Evolutionary conservation across 306 rosid genomes (phyloP), one percentile per base, ranked within the genome.

Genomic region (Malus asiatica): DNA sequence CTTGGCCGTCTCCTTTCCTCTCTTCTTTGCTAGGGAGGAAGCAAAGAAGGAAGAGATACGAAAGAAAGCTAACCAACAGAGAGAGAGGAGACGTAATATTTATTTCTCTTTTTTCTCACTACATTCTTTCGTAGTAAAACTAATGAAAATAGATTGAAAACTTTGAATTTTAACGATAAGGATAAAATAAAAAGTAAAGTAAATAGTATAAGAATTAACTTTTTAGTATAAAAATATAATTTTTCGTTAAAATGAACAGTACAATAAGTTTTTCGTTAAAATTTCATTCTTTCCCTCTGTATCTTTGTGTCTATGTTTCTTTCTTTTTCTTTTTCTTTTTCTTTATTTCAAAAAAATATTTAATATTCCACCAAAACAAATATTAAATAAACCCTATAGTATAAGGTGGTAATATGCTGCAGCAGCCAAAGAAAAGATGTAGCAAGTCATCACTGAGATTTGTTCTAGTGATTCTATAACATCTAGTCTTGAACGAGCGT

Each of bases 61-160:
- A 75, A 87, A 87, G 84, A 75, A 85, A 77, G 84, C 60, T 60
- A 82, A 70, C 82, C 46, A 2, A 61, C 27, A 64, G 70, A 19
- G 59, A 63, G 44, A 32, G 40, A 81, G 18, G 70, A 83, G 81
- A 81, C 84, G 88, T 78, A 76, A 52, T 25, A 12, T 63, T 77
- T 71, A 22, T 29, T 42, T 76, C 23, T 11, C 11, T 75, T 38
- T 11, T 4, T 18, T 51, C 68, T 70, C 68, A 33, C 66, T 60
- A 22, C 55, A 30, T 42, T 79, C 14, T 1, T 1, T 25, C 25
- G 0, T 25, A 25, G 1, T 25, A 25, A 25, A 25, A 25, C 25
- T 25, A 25, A 25, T 25, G 25, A 1, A 25, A 25, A 25, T 25
- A 1, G 1, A 1, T 25, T 25, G 25, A 25, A 25, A 25, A 25